A percentile compares a stretch with the other conserved stretches of the same genome.
These are phyloP conservation scores for Boletus semigastroideus DNA, from an alignment of 1,284 basidiomycete species.

Conservation along the genomic window DNA sequence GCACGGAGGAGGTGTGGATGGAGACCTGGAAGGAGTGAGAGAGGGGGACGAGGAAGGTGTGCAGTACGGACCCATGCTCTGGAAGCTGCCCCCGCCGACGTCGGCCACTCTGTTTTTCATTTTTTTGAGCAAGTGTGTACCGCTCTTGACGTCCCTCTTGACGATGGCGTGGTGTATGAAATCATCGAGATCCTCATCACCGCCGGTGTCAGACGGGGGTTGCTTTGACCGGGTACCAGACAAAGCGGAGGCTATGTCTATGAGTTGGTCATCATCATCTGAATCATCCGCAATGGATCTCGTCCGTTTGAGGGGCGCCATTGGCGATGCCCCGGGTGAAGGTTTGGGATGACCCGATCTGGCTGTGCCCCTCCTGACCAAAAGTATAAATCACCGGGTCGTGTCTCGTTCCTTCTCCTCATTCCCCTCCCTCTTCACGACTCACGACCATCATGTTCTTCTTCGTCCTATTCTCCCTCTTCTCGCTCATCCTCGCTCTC, in stretches of 20 bases:
- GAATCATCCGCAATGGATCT: conserved; percentile 34
- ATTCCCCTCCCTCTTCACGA: conserved; percentile 8
- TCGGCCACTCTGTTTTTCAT: conserved; percentile 71
- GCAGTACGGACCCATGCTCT: conserved; percentile 74
- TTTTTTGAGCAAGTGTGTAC: conserved; percentile 70
- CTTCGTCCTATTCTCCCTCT: conserved; percentile 18
- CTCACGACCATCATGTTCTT: conserved; percentile 19
- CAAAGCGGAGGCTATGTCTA: conserved; percentile 51
- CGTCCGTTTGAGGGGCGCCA: conserved; percentile 38
- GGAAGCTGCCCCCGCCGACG: conserved; percentile 81
- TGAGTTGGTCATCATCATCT: conserved; percentile 44
- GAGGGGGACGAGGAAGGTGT: neutral
- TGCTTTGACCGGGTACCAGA: conserved; percentile 14
- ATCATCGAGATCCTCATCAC: conserved; percentile 57
- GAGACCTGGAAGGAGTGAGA: conserved; percentile 55
- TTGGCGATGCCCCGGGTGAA: conserved; percentile 24
- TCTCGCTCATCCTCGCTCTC: conserved; percentile 22
- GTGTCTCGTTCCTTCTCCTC: neutral
- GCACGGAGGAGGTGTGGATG: conserved; percentile 83
- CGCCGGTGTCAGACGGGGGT: conserved; percentile 26
- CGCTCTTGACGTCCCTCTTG: conserved; percentile 66
- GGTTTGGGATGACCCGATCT: neutral
- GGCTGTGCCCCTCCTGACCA: conserved; percentile 1
- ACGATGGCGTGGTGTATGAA: conserved; percentile 65
- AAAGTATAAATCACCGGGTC: conserved; percentile 15